phyloP scores from a whole-genome alignment of 306 rosid species.

The Rosa chinensis region DNA sequence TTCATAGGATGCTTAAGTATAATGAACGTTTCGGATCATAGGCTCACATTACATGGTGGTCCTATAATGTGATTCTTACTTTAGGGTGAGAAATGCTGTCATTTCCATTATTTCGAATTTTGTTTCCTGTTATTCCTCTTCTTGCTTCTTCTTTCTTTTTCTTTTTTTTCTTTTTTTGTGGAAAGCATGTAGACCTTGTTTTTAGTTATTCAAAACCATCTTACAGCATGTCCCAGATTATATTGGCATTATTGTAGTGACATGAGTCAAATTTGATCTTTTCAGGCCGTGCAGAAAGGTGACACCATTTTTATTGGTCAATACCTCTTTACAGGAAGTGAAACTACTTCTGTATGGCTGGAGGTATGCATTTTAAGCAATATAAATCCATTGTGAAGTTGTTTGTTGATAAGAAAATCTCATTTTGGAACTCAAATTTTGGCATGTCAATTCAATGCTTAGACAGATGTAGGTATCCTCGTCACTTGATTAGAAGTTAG shows the following conservation, averaged over 20 bases:
- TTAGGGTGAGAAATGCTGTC: not conserved
- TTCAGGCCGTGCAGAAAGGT: slow-evolving; percentile 49
- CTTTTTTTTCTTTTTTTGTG: not conserved
- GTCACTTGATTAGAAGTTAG: slow-evolving; percentile 2
- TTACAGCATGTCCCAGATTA: not conserved
- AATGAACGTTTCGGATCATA: no score
- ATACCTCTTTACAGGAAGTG: slow-evolving; percentile 57
- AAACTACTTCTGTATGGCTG: slow-evolving; percentile 53
- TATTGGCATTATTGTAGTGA: not conserved
- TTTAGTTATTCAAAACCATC: not conserved
- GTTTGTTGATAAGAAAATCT: not conserved
- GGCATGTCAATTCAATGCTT: not conserved
- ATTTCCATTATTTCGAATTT: not conserved
- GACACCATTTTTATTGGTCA: slow-evolving; percentile 53
- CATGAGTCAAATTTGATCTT: slow-evolving; percentile 10
- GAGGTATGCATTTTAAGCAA: slow-evolving; percentile 34
- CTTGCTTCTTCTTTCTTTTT: not conserved
- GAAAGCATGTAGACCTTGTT: not conserved
- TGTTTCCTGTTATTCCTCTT: not conserved
- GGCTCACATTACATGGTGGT: no score
- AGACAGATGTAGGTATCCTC: not conserved
- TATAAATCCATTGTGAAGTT: slow-evolving; percentile 1
- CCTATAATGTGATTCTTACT: no score
- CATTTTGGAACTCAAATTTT: not conserved
- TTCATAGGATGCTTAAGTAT: no score